Percentiles rank a stretch among this genome's conserved stretches.
Evolutionary conservation across 345 rosid species (phyloP).

Genomic region (Reutealis trisperma): DNA sequence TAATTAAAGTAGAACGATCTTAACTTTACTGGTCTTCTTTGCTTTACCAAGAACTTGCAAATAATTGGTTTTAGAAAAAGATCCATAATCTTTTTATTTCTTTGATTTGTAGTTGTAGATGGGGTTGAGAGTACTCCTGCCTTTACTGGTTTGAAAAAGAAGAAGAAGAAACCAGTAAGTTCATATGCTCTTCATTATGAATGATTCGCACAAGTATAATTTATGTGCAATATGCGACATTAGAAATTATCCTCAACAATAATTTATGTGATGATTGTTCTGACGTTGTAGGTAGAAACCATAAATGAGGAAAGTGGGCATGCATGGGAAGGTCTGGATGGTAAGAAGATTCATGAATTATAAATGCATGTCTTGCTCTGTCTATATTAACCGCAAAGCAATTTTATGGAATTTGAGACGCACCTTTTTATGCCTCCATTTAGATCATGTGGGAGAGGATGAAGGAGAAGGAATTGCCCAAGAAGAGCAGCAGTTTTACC

Average conservation of each 20-base stretch:
- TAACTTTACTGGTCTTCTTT: neutral
- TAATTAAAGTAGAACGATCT: slow-evolving; percentile 3
- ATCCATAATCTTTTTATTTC: neutral
- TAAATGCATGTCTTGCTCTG: neutral
- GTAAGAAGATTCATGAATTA: slow-evolving; percentile 29
- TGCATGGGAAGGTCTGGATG: slow-evolving; percentile 63
- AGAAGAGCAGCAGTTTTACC: slow-evolving; percentile 49
- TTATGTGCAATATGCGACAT: neutral
- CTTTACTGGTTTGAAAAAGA: slow-evolving; percentile 84
- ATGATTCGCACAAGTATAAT: neutral
- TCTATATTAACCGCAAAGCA: neutral
- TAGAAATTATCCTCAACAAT: neutral
- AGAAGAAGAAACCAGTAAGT: slow-evolving; percentile 92
- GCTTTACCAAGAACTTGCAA: neutral
- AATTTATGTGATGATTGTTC: neutral
- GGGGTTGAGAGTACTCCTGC: slow-evolving; percentile 56
- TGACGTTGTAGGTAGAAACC: slow-evolving; percentile 56
- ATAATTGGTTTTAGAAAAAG: neutral
- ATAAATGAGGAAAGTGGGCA: slow-evolving; percentile 69
- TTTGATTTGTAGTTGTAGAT: slow-evolving; percentile 56
- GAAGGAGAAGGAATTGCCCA: slow-evolving; percentile 50
- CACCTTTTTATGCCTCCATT: neutral
- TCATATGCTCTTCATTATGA: neutral
- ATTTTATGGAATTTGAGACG: neutral
- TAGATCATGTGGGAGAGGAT: slow-evolving; percentile 60